Conservation (phyloP, 2,329 filamentous ascomycete genomes). For the Boeremia exigua region DNA sequence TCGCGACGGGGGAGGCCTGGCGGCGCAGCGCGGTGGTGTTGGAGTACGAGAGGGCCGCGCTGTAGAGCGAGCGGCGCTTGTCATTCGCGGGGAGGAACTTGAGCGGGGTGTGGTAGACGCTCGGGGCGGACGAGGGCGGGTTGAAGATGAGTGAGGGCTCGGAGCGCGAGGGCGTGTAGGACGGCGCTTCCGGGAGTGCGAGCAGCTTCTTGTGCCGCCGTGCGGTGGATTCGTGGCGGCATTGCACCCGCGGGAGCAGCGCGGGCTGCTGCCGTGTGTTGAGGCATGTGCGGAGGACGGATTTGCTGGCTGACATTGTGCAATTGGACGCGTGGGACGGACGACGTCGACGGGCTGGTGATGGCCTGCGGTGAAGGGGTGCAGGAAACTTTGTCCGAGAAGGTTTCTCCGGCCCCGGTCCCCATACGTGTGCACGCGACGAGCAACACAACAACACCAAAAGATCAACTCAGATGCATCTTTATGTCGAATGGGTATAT, state of each 20-base stretch:
- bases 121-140: conserved; percentile 68
- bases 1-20: conserved; percentile 31
- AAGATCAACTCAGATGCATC: not conserved
- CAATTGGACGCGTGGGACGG: conserved; percentile 19
- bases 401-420: conserved; percentile 32
- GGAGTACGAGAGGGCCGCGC: conserved; percentile 37
- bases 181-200: conserved; percentile 53
- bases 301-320: conserved; percentile 45
- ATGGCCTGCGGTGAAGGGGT: conserved; percentile 21
- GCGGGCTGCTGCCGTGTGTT: conserved; percentile 23
- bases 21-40: conserved; percentile 29
- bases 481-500: conserved; percentile 15
- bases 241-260: conserved; percentile 37
- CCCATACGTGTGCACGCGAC: conserved; percentile 17
- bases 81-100: conserved; percentile 69
- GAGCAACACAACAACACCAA: not conserved
- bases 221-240: conserved; percentile 53
- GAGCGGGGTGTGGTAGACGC: conserved; percentile 67
- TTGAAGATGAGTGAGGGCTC: conserved; percentile 61
- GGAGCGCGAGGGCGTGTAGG: conserved; percentile 44
- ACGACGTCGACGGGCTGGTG: conserved; percentile 13
- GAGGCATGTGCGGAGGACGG: conserved; percentile 34
- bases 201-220: conserved; percentile 56
- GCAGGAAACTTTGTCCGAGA: conserved; percentile 29
- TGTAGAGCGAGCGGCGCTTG: conserved; percentile 57